phyloP scores from a whole-genome alignment of 495 filamentous ascomycete genomes.

The Tuber brumale region DNA sequence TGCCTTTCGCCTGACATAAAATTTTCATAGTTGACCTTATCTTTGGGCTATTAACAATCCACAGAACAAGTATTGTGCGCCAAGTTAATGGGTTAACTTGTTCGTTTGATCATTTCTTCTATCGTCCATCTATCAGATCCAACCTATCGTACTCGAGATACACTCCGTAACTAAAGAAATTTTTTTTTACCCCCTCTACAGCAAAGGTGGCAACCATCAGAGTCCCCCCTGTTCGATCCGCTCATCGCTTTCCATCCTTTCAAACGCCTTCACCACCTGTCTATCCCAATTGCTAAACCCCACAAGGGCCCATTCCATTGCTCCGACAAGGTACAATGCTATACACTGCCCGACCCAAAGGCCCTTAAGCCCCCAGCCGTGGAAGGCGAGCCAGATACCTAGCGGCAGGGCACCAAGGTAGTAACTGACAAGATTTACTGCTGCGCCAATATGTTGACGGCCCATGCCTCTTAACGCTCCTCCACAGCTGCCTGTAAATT shows the following conservation, averaged over 20 bases:
- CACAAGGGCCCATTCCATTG: conserved; percentile 74
- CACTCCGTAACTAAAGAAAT: background rate
- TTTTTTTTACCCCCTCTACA: background rate
- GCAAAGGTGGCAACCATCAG: background rate
- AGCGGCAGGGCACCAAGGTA: conserved; percentile 77
- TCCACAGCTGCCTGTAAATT: conserved; percentile 55
- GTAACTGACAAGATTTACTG: conserved; percentile 85
- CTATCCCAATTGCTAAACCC: conserved; percentile 69
- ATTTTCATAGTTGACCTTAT: background rate
- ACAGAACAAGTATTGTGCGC: background rate
- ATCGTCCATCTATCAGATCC: background rate
- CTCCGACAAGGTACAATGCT: conserved; percentile 75
- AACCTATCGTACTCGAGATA: background rate
- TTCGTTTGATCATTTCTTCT: background rate
- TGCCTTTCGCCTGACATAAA: background rate
- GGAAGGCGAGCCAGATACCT: conserved; percentile 80
- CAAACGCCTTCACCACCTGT: conserved; percentile 70
- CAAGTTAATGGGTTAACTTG: background rate
- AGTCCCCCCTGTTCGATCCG: conserved; percentile 45
- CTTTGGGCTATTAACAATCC: background rate
- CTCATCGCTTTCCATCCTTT: conserved; percentile 62
- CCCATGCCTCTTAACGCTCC: conserved; percentile 80
- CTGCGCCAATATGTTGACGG: conserved; percentile 77
- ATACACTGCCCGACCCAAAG: conserved; percentile 89
- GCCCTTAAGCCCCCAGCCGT: conserved; percentile 79